phyloP scores from a whole-genome alignment of 768 basidiomycete species.

The Gymnopilus junonius region DNA sequence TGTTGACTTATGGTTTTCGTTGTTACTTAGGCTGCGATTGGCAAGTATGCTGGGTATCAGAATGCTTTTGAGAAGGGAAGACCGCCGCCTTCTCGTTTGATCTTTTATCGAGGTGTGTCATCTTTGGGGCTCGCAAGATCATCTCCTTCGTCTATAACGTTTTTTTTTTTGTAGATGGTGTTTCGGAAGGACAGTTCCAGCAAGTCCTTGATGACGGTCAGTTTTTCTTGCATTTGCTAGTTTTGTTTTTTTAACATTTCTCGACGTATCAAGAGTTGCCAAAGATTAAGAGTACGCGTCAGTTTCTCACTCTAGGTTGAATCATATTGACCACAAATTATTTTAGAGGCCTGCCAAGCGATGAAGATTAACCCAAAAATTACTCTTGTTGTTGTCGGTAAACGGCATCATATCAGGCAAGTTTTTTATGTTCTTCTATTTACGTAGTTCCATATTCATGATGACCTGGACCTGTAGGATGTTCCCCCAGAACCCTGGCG shows the following conservation, averaged over 20 bases:
- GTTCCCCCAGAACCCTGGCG: conserved; percentile 32
- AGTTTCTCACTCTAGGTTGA: neutral
- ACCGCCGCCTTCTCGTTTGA: conserved; percentile 65
- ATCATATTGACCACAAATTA: conserved; percentile 30
- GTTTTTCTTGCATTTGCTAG: conserved; percentile 31
- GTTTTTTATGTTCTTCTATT: neutral
- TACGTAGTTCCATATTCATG: neutral
- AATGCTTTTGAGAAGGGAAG: conserved; percentile 54
- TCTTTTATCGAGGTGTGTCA: conserved; percentile 69
- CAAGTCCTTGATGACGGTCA: conserved; percentile 42
- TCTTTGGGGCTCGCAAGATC: conserved; percentile 23
- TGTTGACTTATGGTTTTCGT: too few relatives aligned
- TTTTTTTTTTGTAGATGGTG: conserved; percentile 44
- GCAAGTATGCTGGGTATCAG: conserved; percentile 59
- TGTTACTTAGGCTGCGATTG: conserved; percentile 57
- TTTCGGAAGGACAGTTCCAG: conserved; percentile 56
- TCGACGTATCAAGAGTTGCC: conserved; percentile 53
- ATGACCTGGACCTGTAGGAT: conserved; percentile 35
- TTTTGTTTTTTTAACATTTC: conserved; percentile 4
- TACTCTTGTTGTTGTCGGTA: conserved; percentile 82
- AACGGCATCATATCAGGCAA: conserved; percentile 67
- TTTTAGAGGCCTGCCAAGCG: conserved; percentile 55
- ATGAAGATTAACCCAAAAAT: conserved; percentile 64
- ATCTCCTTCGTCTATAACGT: conserved; percentile 14
- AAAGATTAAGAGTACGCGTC: conserved; percentile 51